phyloP scores from a whole-genome alignment of 257 asterid genomes.

The Cordia subcordata region DNA sequence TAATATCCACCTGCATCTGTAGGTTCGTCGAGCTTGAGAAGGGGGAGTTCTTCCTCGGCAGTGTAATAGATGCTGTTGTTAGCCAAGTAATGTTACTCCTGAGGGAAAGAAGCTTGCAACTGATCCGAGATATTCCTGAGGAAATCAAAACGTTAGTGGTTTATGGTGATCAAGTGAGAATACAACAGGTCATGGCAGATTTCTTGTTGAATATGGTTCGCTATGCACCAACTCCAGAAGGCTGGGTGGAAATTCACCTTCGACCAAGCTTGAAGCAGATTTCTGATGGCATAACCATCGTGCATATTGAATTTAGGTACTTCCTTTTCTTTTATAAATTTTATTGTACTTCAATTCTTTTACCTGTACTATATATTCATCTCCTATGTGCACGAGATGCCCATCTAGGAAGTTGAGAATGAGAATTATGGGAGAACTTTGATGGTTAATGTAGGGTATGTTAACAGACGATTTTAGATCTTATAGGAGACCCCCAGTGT shows the following conservation, averaged over 20 bases:
- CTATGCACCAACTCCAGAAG: constrained; percentile 60
- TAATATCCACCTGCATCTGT: constrained; percentile 13
- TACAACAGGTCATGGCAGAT: constrained; percentile 77
- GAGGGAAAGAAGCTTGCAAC: constrained; percentile 66
- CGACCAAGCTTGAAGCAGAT: constrained; percentile 56
- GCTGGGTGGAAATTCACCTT: constrained; percentile 89
- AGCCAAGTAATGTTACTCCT: constrained; percentile 82
- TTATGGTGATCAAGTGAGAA: constrained; percentile 73
- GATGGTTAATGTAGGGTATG: no score
- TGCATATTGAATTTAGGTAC: constrained; percentile 74
- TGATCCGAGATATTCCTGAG: constrained; percentile 80
- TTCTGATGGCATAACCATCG: constrained; percentile 38
- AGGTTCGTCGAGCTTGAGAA: constrained; percentile 70
- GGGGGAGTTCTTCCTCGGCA: constrained; percentile 62
- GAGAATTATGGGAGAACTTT: no score
- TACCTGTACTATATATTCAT: not conserved
- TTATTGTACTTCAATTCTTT: not conserved
- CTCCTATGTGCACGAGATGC: not conserved
- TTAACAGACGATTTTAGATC: no score
- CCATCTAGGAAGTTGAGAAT: no score
- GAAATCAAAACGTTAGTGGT: constrained; percentile 63
- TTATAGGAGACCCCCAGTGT: no score
- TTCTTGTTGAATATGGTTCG: constrained; percentile 67
- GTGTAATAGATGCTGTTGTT: constrained; percentile 81
- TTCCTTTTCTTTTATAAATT: not conserved